Percentiles rank a stretch among this genome's conserved stretches.
These are phyloP conservation scores for Cynanchum wilfordii DNA, from an alignment of 257 asterid genomes.

Conservation along the genomic window DNA sequence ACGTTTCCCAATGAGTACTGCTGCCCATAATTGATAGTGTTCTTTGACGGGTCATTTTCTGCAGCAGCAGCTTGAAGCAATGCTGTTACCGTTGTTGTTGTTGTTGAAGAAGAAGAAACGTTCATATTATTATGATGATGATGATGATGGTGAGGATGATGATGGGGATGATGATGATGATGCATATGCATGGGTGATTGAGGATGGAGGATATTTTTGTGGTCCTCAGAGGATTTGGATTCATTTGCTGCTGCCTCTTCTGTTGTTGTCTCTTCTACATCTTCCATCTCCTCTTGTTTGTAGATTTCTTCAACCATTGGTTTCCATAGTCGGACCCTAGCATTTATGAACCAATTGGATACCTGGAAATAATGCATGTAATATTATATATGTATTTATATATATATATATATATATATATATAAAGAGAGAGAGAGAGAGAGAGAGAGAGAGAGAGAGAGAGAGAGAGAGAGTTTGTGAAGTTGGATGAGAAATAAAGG, in stretches of 20 bases:
- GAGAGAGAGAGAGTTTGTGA: too few relatives aligned
- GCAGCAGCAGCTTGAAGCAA: slow-evolving; percentile 23
- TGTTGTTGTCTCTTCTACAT: slow-evolving; percentile 14
- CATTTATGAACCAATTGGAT: slow-evolving; percentile 91
- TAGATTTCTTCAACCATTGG: slow-evolving; percentile 90
- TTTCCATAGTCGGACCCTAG: slow-evolving; percentile 90
- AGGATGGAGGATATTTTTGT: slow-evolving; percentile 14
- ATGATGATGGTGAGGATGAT: too few relatives aligned
- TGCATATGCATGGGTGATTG: slow-evolving; percentile 27
- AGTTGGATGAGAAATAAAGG: slow-evolving; percentile 24
- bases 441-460: too few relatives aligned
- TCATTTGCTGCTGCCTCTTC: slow-evolving; percentile 15
- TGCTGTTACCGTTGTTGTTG: slow-evolving; percentile 14
- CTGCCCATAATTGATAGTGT: slow-evolving; percentile 30
- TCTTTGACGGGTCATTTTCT: slow-evolving; percentile 45
- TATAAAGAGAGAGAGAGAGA: too few relatives aligned
- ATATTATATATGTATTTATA: not conserved
- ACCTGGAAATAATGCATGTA: slow-evolving; percentile 36
- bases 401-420: not conserved
- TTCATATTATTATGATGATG: too few relatives aligned
- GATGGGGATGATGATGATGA: too few relatives aligned
- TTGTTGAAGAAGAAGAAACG: not conserved
- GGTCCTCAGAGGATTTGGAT: slow-evolving; percentile 20
- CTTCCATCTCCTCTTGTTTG: slow-evolving; percentile 50
- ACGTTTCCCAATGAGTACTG: slow-evolving; percentile 41